Evolutionary conservation across 306 rosid species (phyloP), one percentile per base, ranked within the genome.

Genomic region (Mucuna pruriens): DNA sequence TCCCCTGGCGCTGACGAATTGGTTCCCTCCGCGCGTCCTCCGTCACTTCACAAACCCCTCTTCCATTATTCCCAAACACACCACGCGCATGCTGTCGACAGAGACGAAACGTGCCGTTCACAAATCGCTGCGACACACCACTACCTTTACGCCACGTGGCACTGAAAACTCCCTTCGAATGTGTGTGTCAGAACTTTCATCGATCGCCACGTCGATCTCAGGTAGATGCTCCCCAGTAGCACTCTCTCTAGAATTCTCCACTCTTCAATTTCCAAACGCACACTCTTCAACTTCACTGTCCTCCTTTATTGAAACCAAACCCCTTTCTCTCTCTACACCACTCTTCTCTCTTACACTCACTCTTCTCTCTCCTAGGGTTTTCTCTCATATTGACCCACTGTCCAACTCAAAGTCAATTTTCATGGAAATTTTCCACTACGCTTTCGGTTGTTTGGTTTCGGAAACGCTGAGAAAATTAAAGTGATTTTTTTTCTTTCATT

Each of bases 321-420:
- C 23, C 33, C 45, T 69, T 34, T 62, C 7, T 36, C n/a, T n/a
- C n/a, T n/a, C n/a, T n/a, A n/a, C n/a, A n/a, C n/a, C 5, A 36
- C 6, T 3, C n/a, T 36, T 9, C 76, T 61, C 82, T 55, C 70
- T 31, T 63, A 8, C 36, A 8, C 46, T 11, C 1, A 0, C 8
- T 15, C n/a, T 42, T 22, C 83, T 81, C 87, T 80, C 87, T 70
- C 84, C 54, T 80, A 85, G 90, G 92, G 90, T 87, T 89, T 82
- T 36, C 84, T 83, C 85, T 34, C 22, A 69, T 79, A 73, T 67
- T 65, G 74, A 63, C 70, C 12, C 44, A 9, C 67, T 7, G 61
- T 9, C 5, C 29, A 33, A 0, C 40, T 10, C 31, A 73, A 81
- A 33, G 42, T 68, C 74, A 45, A 36, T 48, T 74, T 81, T 52